Evolutionary conservation across 768 basidiomycete genomes (phyloP).

Genomic region (Udeniomyces megalosporus): DNA sequence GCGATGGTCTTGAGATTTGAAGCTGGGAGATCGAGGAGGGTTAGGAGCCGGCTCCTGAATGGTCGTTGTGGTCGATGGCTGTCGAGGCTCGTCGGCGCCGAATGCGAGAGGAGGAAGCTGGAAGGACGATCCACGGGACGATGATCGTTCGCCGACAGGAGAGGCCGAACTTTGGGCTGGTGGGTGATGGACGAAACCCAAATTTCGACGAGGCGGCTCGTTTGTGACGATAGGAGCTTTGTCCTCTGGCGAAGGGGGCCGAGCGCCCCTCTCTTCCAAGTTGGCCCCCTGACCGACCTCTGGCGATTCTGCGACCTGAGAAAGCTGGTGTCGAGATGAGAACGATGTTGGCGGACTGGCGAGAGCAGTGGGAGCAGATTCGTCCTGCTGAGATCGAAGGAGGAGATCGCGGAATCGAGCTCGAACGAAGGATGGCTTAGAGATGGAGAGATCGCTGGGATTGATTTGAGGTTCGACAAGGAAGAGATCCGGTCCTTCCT

Average conservation of each 20-base stretch:
- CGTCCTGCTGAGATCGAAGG: neutral
- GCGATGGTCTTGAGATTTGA: neutral
- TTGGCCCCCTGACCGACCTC: neutral
- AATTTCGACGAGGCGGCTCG: no score
- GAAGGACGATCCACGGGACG: conserved; percentile 9
- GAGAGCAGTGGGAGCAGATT: neutral
- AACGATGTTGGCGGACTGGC: neutral
- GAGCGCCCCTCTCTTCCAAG: no score
- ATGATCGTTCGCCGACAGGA: no score
- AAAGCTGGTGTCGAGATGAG: neutral
- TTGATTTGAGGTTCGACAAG: neutral
- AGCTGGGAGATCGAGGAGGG: neutral
- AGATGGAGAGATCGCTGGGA: conserved; percentile 4
- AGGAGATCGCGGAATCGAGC: conserved; percentile 5
- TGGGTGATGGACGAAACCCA: no score
- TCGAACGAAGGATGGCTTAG: conserved; percentile 8
- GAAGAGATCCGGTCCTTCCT: neutral
- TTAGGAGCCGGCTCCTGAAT: neutral
- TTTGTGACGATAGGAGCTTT: no score
- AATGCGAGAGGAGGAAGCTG: conserved; percentile 27
- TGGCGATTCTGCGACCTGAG: neutral
- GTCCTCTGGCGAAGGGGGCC: no score
- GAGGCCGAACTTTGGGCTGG: no score
- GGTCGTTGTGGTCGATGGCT: neutral
- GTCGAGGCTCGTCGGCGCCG: conserved; percentile 16